These are phyloP conservation scores for Rhizophagus sp. DNA, from an alignment of 192 early-diverging fungal species.

Conservation along the genomic window DNA sequence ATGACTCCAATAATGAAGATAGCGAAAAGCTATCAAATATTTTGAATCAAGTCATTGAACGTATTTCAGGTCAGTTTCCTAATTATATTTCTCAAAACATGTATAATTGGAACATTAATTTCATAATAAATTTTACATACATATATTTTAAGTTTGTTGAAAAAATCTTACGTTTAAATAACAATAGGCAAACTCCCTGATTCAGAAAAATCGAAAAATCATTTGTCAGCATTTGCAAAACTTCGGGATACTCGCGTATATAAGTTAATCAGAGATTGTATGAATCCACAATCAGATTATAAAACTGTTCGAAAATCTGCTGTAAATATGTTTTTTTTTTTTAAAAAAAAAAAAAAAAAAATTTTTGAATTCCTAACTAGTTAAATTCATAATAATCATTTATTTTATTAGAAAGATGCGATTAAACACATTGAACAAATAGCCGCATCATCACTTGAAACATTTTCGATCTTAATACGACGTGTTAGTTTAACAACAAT, in stretches of 20 bases:
- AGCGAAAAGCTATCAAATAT: slow-evolving; percentile 47
- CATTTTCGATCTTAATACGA: slow-evolving; percentile 73
- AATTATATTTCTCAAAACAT: background rate
- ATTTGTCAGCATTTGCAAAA: slow-evolving; percentile 71
- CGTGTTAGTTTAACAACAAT: slow-evolving; percentile 74
- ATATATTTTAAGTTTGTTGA: too few relatives aligned
- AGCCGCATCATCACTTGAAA: slow-evolving; percentile 62
- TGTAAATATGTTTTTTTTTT: slow-evolving; percentile 35
- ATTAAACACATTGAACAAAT: slow-evolving; percentile 64
- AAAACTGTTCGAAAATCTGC: slow-evolving; percentile 68
- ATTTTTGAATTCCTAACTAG: background rate
- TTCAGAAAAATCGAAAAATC: slow-evolving; percentile 54
- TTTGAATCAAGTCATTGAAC: slow-evolving; percentile 53
- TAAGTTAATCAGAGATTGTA: slow-evolving; percentile 65
- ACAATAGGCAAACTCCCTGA: slow-evolving; percentile 63
- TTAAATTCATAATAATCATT: background rate
- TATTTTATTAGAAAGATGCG: slow-evolving; percentile 52
- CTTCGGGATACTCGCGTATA: slow-evolving; percentile 68
- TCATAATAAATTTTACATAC: background rate
- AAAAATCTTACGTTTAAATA: too few relatives aligned
- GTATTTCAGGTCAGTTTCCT: slow-evolving; percentile 51
- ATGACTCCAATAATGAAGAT: slow-evolving; percentile 43
- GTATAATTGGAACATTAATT: background rate
- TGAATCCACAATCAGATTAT: slow-evolving; percentile 69
- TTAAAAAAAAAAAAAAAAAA: background rate